Evolutionary conservation across 78 protist species (phyloP), one percentile per base, ranked within the genome.

Genomic region (Chrysochromulina parva): DNA sequence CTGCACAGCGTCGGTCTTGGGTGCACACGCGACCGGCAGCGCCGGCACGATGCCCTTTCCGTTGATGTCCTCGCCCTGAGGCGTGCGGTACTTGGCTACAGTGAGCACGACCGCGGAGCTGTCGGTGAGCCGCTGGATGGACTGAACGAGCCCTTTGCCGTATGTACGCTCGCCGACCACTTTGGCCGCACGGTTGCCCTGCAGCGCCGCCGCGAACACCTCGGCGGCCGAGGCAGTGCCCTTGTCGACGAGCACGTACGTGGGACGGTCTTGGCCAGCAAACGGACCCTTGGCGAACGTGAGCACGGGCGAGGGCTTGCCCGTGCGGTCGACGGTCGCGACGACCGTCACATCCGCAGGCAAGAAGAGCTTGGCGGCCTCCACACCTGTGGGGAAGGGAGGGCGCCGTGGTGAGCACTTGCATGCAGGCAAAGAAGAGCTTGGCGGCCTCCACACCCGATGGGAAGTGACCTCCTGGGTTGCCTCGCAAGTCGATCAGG

Each of bases 121-220:
- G 73, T 66, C 73, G 1, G n/a, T 28, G 26, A 88, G 78, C 66
- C 17, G 20, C 17, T 57, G 69, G 26, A 88, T 47, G 53, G 69
- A n/a, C 82, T 88, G 91, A 7, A 88, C 84, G 38, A 74, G 65
- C 13, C 91, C 91, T 67, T 88, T 88, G 50, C 91, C 91, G 62
- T 65, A 88, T 1, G 91, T 74, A 0, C 5, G 47, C 67, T 88
- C 91, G 22, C 91, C 91, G 5, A 88, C 50, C 17, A 88, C n/a
- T 11, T 16, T 47, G 54, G 60, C 91, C 11, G 84, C 65, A 26
- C 73, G 65, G 60, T 88, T 69, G n/a, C 69, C 91, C 60, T 67
- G 91, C 28, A 88, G 13, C 57, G 91, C 80, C 1, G 57, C 91
- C 13, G 91, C 91, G 82, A 88, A n/a, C 62, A 88, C 66, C 85